Percentiles rank a stretch among this genome's conserved stretches.
Evolutionary conservation across 352 stramenopile species (phyloP).

Genomic region (Pythium plurisporium): DNA sequence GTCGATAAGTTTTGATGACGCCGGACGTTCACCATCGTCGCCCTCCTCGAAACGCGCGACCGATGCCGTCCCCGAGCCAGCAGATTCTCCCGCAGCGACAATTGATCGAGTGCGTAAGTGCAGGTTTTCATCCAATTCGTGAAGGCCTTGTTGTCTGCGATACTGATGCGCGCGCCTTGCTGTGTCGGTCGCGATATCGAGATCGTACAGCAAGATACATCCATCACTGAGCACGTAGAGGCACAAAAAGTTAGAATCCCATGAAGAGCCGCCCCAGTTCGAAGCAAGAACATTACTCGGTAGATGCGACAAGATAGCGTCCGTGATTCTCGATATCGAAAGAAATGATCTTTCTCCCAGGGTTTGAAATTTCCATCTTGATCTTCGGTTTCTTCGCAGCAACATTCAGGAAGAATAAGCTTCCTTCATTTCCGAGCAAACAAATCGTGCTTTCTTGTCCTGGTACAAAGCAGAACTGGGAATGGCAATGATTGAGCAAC

Average conservation of each 20-base stretch:
- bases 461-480: constrained; percentile 68
- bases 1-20: constrained; percentile 68
- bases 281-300: constrained; percentile 36
- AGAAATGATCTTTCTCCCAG: constrained; percentile 41
- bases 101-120: constrained; percentile 39
- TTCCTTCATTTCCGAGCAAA: constrained; percentile 63
- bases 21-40: constrained; percentile 26
- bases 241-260: background rate
- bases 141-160: constrained; percentile 36
- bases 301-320: constrained; percentile 60
- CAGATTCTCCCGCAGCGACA: constrained; percentile 8
- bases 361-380: constrained; percentile 63
- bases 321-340: constrained; percentile 72
- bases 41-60: background rate
- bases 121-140: constrained; percentile 38
- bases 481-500: too few species aligned
- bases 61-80: background rate
- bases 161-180: constrained; percentile 31
- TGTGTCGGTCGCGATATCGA: constrained; percentile 72
- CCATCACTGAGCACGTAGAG: constrained; percentile 47
- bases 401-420: constrained; percentile 72
- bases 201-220: constrained; percentile 72
- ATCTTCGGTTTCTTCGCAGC: constrained; percentile 63
- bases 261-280: background rate
- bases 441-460: constrained; percentile 51